Percentiles rank a stretch among this genome's conserved stretches.
These are phyloP conservation scores for Pichia insulana DNA, from an alignment of 805 yeast genomes.

Conservation along the genomic window DNA sequence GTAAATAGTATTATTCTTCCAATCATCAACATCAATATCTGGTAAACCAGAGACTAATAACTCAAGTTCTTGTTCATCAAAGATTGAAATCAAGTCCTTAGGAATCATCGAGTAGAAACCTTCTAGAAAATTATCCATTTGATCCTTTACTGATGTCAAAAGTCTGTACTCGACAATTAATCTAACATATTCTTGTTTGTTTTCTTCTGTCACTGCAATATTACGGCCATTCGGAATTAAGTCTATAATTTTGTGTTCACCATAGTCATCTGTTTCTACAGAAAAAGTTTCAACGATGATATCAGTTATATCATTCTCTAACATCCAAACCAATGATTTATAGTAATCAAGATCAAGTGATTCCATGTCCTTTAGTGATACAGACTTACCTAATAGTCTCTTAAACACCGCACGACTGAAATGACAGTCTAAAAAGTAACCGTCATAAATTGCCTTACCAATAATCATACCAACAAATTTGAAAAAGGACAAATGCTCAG, in stretches of 20 bases:
- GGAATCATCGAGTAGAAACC: slow-evolving; percentile 92
- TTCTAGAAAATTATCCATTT: slow-evolving; percentile 71
- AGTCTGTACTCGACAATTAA: slow-evolving; percentile 81
- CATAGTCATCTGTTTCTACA: slow-evolving; percentile 88
- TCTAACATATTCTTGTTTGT: slow-evolving; percentile 82
- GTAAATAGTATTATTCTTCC: slow-evolving; percentile 81
- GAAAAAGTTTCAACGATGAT: slow-evolving; percentile 91
- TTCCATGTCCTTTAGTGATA: slow-evolving; percentile 88
- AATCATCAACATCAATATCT: slow-evolving; percentile 90
- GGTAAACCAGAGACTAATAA: slow-evolving; percentile 90
- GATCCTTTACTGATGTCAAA: slow-evolving; percentile 75
- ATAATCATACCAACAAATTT: slow-evolving; percentile 89
- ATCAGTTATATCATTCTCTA: slow-evolving; percentile 94
- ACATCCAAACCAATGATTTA: slow-evolving; percentile 90
- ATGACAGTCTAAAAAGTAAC: slow-evolving; percentile 82
- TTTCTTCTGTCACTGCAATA: slow-evolving; percentile 80
- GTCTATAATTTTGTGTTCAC: slow-evolving; percentile 78
- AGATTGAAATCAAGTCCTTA: slow-evolving; percentile 70
- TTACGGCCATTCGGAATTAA: slow-evolving; percentile 74
- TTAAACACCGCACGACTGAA: slow-evolving; percentile 94
- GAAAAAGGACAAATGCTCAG: slow-evolving; percentile 87
- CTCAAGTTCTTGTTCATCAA: slow-evolving; percentile 94
- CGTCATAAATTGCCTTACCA: slow-evolving; percentile 89
- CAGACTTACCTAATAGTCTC: slow-evolving; percentile 67
- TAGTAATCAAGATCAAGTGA: slow-evolving; percentile 86